Conservation (phyloP, 208 protist species). For the Entamoeba moshkovskii region DNA sequence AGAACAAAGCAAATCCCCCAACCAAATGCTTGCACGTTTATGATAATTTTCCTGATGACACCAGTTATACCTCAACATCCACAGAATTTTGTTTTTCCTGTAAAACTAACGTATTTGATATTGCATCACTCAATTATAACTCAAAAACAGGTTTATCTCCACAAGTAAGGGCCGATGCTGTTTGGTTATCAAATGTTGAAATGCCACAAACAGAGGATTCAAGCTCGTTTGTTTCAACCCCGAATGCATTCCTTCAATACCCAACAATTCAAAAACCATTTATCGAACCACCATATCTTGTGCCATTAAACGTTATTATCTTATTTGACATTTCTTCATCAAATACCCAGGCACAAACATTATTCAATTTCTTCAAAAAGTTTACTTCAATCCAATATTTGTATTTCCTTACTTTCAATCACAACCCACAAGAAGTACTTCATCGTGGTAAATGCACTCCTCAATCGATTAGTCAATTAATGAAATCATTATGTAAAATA, state of each 20-base stretch:
- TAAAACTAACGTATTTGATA: background rate
- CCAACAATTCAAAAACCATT: background rate
- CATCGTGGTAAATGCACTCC: background rate
- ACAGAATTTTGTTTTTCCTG: background rate
- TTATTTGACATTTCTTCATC: background rate
- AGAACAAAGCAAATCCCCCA: background rate
- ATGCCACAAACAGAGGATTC: background rate
- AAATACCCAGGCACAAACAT: background rate
- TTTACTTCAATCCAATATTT: background rate
- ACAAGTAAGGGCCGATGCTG: background rate
- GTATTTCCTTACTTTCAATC: background rate
- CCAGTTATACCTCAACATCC: background rate
- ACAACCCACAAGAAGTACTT: background rate
- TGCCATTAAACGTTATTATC: background rate
- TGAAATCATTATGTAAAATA: background rate
- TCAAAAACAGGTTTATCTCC: background rate
- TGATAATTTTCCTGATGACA: background rate
- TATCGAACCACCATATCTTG: background rate
- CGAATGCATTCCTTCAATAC: background rate
- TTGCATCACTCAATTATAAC: background rate
- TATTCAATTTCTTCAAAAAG: background rate
- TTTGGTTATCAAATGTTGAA: background rate
- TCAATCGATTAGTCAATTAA: background rate
- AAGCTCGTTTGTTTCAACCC: background rate
- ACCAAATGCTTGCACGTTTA: background rate